Evolutionary conservation across 257 asterid genomes (phyloP), one percentile per base, ranked within the genome.

Genomic region (Galeopsis tetrahit): DNA sequence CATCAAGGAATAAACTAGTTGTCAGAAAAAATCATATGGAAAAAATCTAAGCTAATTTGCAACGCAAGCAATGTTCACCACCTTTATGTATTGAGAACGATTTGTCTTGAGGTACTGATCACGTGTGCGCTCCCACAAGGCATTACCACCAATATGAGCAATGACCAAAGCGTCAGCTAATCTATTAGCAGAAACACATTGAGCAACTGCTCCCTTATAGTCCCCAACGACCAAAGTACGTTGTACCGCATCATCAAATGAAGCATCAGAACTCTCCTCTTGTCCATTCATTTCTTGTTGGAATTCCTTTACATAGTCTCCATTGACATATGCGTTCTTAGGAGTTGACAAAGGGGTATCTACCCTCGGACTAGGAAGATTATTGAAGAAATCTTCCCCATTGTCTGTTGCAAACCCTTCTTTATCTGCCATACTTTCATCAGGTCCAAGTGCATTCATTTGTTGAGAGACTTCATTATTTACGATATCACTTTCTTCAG

Each of bases 111-210:
- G 92, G 88, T 86, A 91, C 77, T 91, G 92, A 80, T 89, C 90
- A 40, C 98, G 91, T 21, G 94, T 88, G 35, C 69, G 79, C 83
- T 90, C 92, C 98, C 97, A 89, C 86, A 93, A 79, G 70, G 91
- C 77, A 66, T 75, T 44, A 63, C 97, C 92, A 70, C 97, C 94
- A 63, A 84, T 88, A 81, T 93, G 93, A 76, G 98, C 92, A 80
- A 93, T 90, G 80, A 93, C 87, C 82, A 93, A 82, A 71, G 98
- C 98, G 89, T 93, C 98, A 6, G 97, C 93, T 81, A 85, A 76
- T 83, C 83, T 89, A 80, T 84, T 86, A 33, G 96, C 89, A 68
- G 96, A 79, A 64, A 93, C 74, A 80, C 98, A 93, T 59, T 83
- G 93, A 49, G 86, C 84, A 71, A 93, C 97, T 63, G 97, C 97